Evolutionary conservation across 202 grass and related monocot species (phyloP), one percentile per base, ranked within the genome.

Genomic region (Dendrocalamus latiflorus): DNA sequence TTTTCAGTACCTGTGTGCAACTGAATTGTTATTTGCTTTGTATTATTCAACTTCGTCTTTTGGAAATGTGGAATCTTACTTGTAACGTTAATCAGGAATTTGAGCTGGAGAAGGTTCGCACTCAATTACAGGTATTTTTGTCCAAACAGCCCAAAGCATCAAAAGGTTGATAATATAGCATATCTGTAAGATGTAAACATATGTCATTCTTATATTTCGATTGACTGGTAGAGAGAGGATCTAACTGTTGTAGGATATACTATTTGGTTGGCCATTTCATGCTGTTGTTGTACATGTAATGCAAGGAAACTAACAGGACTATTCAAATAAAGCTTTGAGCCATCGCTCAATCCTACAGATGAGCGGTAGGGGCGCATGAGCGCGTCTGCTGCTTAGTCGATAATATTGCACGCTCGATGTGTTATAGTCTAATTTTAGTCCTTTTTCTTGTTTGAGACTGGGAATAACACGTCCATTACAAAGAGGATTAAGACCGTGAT

Each of bases 91-190:
- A 67, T 73, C 87, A 99, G 96, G 93, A 99, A 88, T 94, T 89
- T 50, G 89, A 93, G 56, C 59, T 96, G 85, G 91, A 95, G 74
- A 92, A 96, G 78, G 87, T 96, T 36, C 89, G 88, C 65, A 96
- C 87, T 81, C 91, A 99, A 64, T 75, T 95, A 72, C 89, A 94
- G 87, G 89, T 94, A 76, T 67, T 57, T 56, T 78, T 78, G 37
- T 65, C 45, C 28, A 88, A 66, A 56, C 47, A 36, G 17, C 20
- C 13, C 10, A 76, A 79, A 49, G 11, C 8, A 10, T 62, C 55
- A 14, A 25, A 74, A 74, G 26, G 9, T 24, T 43, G 20, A 65
- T 86, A 53, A 42, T 68, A 24, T 74, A 62, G 9, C 68, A 28
- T 86, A 62, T 76, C 24, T 65, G 8, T 57, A 72, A 70, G 57